A percentile compares a stretch with the other conserved stretches of the same genome.
These are phyloP conservation scores for Corylus heterophylla DNA, from an alignment of 306 rosid genomes.

Conservation along the genomic window DNA sequence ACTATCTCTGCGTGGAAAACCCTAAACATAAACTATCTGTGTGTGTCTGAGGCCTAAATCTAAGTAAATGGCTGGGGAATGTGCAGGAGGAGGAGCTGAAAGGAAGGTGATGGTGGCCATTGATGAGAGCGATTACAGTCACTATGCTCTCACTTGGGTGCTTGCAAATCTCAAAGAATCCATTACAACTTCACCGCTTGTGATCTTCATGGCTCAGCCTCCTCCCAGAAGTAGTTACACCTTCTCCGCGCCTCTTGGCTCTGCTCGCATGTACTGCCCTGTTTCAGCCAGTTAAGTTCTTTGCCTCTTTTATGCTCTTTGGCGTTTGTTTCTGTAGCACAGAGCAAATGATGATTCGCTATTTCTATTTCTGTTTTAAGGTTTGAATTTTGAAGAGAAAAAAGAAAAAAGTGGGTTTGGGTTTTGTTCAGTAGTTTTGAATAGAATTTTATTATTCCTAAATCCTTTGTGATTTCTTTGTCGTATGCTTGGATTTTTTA, in stretches of 20 bases:
- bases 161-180: constrained; percentile 49
- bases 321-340: neutral
- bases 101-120: constrained; percentile 56
- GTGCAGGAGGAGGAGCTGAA: constrained; percentile 3
- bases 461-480: no score
- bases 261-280: constrained; percentile 41
- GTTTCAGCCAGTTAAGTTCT: constrained; percentile 42
- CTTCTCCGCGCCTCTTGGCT: constrained; percentile 42
- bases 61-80: constrained; percentile 10
- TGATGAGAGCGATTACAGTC: constrained; percentile 51
- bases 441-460: no score
- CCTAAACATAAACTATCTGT: neutral
- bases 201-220: constrained; percentile 51
- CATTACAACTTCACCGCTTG: constrained; percentile 22
- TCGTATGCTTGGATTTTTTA: no score
- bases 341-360: neutral
- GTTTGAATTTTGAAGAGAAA: neutral
- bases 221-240: constrained; percentile 26
- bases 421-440: neutral
- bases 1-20: no score
- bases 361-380: neutral
- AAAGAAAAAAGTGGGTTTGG: neutral
- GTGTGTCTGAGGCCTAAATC: neutral
- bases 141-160: constrained; percentile 50
- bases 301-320: neutral